Evolutionary conservation across 2,329 filamentous ascomycete genomes (phyloP).

Genomic region (Paecilomyces fulvus): DNA sequence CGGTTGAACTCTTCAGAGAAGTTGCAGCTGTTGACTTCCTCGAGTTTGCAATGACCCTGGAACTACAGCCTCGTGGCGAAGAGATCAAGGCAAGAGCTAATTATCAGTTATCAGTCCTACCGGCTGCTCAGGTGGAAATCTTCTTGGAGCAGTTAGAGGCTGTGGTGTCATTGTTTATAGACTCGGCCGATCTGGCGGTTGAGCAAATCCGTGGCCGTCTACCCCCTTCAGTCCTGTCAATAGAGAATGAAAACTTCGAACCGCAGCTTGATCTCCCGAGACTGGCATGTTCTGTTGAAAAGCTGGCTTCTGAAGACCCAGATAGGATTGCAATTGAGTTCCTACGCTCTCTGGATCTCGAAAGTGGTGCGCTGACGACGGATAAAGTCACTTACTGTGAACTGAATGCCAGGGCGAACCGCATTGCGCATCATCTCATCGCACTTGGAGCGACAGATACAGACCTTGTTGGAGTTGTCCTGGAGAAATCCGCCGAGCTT

Average conservation of each 20-base stretch:
- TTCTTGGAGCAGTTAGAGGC: slow-evolving; percentile 55
- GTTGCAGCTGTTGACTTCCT: slow-evolving; percentile 59
- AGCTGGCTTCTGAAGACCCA: slow-evolving; percentile 41
- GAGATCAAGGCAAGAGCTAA: slow-evolving; percentile 46
- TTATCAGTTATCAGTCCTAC: slow-evolving; percentile 47
- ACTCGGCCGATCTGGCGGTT: slow-evolving; percentile 25
- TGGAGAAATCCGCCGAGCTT: slow-evolving; percentile 66
- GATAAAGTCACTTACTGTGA: slow-evolving; percentile 53
- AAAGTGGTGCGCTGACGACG: slow-evolving; percentile 17
- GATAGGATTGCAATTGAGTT: slow-evolving; percentile 58
- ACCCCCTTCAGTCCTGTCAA: slow-evolving; percentile 36
- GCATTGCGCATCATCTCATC: slow-evolving; percentile 51
- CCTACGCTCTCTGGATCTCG: slow-evolving; percentile 39
- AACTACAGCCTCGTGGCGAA: slow-evolving; percentile 57
- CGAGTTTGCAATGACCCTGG: slow-evolving; percentile 68
- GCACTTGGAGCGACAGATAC: slow-evolving; percentile 41
- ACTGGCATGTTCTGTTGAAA: slow-evolving; percentile 49
- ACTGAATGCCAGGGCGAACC: slow-evolving; percentile 58
- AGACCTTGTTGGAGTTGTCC: slow-evolving; percentile 60
- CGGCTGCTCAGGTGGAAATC: slow-evolving; percentile 45
- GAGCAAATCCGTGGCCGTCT: slow-evolving; percentile 20
- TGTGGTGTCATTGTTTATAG: slow-evolving; percentile 39
- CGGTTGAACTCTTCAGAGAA: slow-evolving; percentile 43
- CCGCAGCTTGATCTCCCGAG: slow-evolving; percentile 31
- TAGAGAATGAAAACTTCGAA: slow-evolving; percentile 38